phyloP scores from a whole-genome alignment of 805 yeast species.

The Candida bentonensis region DNA sequence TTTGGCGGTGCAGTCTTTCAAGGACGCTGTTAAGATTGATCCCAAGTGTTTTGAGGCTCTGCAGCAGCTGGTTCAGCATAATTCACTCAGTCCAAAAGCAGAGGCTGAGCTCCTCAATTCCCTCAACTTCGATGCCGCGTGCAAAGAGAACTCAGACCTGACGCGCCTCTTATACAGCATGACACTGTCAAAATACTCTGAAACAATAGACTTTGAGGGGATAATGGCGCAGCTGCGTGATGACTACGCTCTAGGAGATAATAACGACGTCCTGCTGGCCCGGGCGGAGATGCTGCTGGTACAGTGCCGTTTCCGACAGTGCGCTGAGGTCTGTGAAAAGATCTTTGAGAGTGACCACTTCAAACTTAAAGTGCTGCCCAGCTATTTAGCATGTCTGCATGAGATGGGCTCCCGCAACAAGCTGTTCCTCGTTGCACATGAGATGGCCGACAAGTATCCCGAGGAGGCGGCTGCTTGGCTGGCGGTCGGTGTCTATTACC shows the following conservation, averaged over 20 bases:
- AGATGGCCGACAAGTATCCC: constrained; percentile 73
- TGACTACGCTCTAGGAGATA: constrained; percentile 56
- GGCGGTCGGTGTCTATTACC: constrained; percentile 82
- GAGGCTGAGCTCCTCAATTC: constrained; percentile 31
- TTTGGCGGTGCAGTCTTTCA: constrained; percentile 71
- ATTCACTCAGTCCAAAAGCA: constrained; percentile 67
- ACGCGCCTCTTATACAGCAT: constrained; percentile 66
- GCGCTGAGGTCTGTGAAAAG: constrained; percentile 59
- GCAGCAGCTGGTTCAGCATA: constrained; percentile 57
- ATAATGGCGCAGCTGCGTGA: constrained; percentile 54
- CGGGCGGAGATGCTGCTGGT: constrained; percentile 57
- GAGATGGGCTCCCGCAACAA: constrained; percentile 76
- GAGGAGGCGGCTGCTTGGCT: constrained; percentile 77
- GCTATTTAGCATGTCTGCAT: constrained; percentile 68
- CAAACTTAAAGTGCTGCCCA: constrained; percentile 60
- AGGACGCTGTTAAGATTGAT: constrained; percentile 77
- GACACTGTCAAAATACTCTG: constrained; percentile 53
- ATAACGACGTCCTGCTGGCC: constrained; percentile 54
- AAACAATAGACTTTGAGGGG: constrained; percentile 43
- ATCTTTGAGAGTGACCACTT: constrained; percentile 39
- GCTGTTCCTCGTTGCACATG: constrained; percentile 68
- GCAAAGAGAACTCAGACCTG: constrained; percentile 48
- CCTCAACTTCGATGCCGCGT: constrained; percentile 47
- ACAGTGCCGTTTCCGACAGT: constrained; percentile 67
- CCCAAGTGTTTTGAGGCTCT: constrained; percentile 91